phyloP scores from a whole-genome alignment of 371 early-diverging fungal genomes.

The Mucor piriformis region DNA sequence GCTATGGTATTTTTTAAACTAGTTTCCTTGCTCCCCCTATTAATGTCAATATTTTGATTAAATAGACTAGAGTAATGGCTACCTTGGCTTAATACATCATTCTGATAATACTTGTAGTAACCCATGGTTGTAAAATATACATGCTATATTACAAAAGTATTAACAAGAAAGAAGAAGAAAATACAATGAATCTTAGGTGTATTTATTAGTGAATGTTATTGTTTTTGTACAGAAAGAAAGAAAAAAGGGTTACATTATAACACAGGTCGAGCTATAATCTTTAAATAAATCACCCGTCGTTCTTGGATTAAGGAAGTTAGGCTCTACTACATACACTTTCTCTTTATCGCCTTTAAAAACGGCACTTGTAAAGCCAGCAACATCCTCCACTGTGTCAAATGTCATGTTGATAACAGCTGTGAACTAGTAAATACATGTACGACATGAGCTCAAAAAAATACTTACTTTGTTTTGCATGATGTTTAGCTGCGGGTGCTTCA shows the following conservation, averaged over 20 bases:
- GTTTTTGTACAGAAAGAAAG: background rate
- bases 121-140: background rate
- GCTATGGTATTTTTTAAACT: too few relatives aligned
- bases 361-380: slow-evolving; percentile 10
- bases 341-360: slow-evolving; percentile 12
- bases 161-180: background rate
- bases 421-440: background rate
- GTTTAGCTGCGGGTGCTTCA: slow-evolving; percentile 6
- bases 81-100: background rate
- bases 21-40: too few relatives aligned
- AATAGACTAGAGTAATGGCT: background rate
- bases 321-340: slow-evolving; percentile 12
- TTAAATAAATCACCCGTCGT: slow-evolving; percentile 2
- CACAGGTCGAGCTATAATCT: slow-evolving; percentile 27
- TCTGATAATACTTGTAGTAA: background rate
- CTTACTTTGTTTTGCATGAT: slow-evolving; percentile 20
- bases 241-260: slow-evolving; percentile 26
- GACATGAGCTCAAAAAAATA: background rate
- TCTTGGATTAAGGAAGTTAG: slow-evolving; percentile 25
- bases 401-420: slow-evolving; percentile 25
- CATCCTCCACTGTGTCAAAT: slow-evolving; percentile 26
- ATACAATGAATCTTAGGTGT: background rate
- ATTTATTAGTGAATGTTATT: background rate
- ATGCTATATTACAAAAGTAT: background rate
- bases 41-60: too few relatives aligned